Evolutionary conservation across 1,139 yeast genomes (phyloP).

Genomic region (Magnusiomyces sp.): DNA sequence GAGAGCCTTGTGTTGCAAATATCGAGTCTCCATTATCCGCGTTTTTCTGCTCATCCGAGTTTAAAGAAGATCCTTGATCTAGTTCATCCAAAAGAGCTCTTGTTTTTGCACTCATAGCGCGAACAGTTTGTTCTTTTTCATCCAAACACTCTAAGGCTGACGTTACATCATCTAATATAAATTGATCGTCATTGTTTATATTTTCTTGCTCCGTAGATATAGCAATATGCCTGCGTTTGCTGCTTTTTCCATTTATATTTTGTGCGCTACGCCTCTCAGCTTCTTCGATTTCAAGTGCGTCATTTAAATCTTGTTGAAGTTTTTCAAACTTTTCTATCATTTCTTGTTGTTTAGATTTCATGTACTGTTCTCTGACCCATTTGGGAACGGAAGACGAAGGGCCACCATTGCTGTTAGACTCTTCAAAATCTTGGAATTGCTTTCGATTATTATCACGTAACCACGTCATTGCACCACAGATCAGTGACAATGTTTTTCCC

Average conservation of each 20-base stretch:
- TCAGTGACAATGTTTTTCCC: conserved; percentile 81
- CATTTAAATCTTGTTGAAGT: conserved; percentile 35
- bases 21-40: background rate
- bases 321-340: conserved; percentile 31
- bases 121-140: background rate
- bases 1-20: background rate
- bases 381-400: conserved; percentile 31
- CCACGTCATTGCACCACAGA: conserved; percentile 86
- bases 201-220: conserved; percentile 5
- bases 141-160: background rate
- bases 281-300: conserved; percentile 20
- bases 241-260: background rate
- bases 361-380: conserved; percentile 32
- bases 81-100: conserved; percentile 5
- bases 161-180: no score
- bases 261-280: conserved; percentile 11
- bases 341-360: conserved; percentile 25
- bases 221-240: conserved; percentile 2
- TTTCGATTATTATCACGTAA: conserved; percentile 49
- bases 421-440: conserved; percentile 18
- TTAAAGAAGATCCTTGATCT: conserved; percentile 11
- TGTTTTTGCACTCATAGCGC: conserved; percentile 4
- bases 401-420: conserved; percentile 36
- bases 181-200: conserved; percentile 1
- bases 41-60: conserved; percentile 1